Evolutionary conservation across 1,284 basidiomycete genomes (phyloP).

Genomic region (Heterobasidion annosum): DNA sequence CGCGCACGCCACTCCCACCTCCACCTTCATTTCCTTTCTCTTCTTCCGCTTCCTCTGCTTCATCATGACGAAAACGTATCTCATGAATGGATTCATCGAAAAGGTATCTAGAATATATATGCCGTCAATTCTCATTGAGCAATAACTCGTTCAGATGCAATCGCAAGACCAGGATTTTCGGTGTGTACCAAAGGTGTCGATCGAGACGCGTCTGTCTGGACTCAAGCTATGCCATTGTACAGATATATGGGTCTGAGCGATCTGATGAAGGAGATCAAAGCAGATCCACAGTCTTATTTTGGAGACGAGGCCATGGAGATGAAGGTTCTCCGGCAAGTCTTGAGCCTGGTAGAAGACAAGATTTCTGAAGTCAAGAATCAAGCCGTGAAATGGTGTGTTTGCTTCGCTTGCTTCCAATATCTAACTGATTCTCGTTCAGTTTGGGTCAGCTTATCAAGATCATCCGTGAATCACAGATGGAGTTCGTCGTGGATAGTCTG

Average conservation of each 20-base stretch:
- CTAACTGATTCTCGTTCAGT: slow-evolving; percentile 27
- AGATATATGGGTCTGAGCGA: slow-evolving; percentile 96
- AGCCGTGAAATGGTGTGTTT: slow-evolving; percentile 82
- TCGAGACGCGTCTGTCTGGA: not conserved
- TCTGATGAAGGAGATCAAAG: slow-evolving; percentile 78
- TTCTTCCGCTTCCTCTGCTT: slow-evolving; percentile 5
- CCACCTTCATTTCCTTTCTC: not conserved
- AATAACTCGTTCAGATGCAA: slow-evolving; percentile 52
- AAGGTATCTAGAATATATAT: slow-evolving; percentile 36
- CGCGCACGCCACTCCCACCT: not conserved
- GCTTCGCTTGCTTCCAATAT: not conserved
- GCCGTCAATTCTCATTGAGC: slow-evolving; percentile 8
- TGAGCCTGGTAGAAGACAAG: slow-evolving; percentile 83
- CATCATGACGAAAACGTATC: slow-evolving; percentile 72
- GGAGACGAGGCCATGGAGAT: slow-evolving; percentile 80
- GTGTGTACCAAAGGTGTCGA: slow-evolving; percentile 30
- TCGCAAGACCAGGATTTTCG: slow-evolving; percentile 79
- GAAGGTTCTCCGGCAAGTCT: slow-evolving; percentile 73
- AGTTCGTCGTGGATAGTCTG: slow-evolving; percentile 79
- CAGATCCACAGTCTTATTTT: slow-evolving; percentile 57
- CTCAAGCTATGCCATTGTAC: not conserved
- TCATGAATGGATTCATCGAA: slow-evolving; percentile 75
- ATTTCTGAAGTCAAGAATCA: slow-evolving; percentile 99
- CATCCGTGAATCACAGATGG: slow-evolving; percentile 76
- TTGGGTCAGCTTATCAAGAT: slow-evolving; percentile 84